Evolutionary conservation across 2,329 filamentous ascomycete species (phyloP).

Genomic region (Metarhizium anisopliae): DNA sequence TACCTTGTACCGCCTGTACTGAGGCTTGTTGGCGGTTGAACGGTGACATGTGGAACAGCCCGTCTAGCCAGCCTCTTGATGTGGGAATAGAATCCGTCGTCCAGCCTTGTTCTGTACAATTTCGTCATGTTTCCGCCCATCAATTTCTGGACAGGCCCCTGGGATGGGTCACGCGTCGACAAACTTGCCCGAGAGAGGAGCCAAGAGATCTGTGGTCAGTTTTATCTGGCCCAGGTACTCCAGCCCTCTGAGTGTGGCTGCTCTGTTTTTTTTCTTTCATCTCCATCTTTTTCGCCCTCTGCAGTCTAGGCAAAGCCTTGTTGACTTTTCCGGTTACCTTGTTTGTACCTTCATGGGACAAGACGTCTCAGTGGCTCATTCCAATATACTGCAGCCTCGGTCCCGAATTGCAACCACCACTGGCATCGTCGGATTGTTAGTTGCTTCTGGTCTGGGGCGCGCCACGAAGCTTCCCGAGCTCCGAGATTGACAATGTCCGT

Average conservation of each 20-base stretch:
- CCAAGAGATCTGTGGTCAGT: background rate
- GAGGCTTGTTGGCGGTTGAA: background rate
- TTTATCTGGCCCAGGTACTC: background rate
- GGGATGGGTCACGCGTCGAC: too few species aligned
- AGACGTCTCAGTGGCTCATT: background rate
- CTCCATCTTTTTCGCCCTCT: background rate
- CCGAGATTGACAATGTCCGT: conserved; percentile 34
- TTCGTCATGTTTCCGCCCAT: too few species aligned
- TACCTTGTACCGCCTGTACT: too few species aligned
- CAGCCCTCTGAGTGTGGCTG: background rate
- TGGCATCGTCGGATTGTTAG: background rate
- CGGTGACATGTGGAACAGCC: background rate
- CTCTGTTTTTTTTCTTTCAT: background rate
- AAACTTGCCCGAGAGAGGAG: background rate
- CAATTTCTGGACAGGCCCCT: too few species aligned
- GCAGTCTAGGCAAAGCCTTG: background rate
- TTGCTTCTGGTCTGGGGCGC: background rate
- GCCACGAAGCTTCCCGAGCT: background rate
- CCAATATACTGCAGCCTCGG: background rate
- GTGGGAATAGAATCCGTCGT: too few species aligned
- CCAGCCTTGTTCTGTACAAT: too few species aligned
- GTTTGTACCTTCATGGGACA: too few species aligned
- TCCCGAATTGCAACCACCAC: background rate
- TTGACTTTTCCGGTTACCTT: background rate
- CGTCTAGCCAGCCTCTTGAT: background rate